phyloP scores from a whole-genome alignment of 768 basidiomycete species.

The Paxillus rubicundulus region DNA sequence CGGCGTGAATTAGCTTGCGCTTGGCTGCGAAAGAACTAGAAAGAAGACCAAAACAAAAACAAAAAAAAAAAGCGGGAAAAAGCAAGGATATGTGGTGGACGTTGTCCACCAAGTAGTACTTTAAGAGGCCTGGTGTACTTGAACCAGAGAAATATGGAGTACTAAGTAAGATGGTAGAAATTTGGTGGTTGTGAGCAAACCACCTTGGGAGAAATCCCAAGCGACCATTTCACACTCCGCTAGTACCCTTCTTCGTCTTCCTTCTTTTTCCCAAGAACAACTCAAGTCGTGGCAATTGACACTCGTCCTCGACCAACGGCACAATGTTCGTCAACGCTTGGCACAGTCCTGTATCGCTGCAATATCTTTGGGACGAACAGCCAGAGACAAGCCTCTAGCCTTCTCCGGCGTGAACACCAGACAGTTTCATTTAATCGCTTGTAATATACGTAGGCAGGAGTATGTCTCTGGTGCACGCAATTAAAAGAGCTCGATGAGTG shows the following conservation, averaged over 20 bases:
- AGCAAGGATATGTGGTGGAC: constrained; percentile 33
- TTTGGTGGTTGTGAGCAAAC: constrained; percentile 31
- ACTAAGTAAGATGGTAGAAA: constrained; percentile 39
- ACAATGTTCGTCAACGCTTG: too few relatives aligned
- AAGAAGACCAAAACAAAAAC: constrained; percentile 12
- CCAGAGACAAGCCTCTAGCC: too few relatives aligned
- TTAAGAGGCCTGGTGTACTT: constrained; percentile 34
- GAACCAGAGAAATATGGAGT: constrained; percentile 35
- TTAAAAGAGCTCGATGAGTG: constrained; percentile 16
- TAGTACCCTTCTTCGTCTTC: constrained; percentile 5
- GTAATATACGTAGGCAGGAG: constrained; percentile 16
- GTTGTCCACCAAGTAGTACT: constrained; percentile 31
- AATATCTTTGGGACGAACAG: too few relatives aligned
- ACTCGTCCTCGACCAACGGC: too few relatives aligned
- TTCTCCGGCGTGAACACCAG: too few relatives aligned
- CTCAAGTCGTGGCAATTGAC: neutral
- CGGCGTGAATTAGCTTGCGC: constrained; percentile 34
- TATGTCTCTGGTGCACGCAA: constrained; percentile 11
- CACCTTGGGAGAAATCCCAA: constrained; percentile 23
- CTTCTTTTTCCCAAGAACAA: constrained; percentile 23
- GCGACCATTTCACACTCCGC: constrained; percentile 35
- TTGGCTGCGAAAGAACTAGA: constrained; percentile 26
- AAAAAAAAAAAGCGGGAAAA: constrained; percentile 20
- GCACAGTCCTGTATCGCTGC: too few relatives aligned
- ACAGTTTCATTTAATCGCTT: neutral